Percentiles rank a stretch among this genome's conserved stretches.
These are phyloP conservation scores for Sextonia rubra DNA, from an alignment of 164 flowering plant genomes.

Conservation along the genomic window DNA sequence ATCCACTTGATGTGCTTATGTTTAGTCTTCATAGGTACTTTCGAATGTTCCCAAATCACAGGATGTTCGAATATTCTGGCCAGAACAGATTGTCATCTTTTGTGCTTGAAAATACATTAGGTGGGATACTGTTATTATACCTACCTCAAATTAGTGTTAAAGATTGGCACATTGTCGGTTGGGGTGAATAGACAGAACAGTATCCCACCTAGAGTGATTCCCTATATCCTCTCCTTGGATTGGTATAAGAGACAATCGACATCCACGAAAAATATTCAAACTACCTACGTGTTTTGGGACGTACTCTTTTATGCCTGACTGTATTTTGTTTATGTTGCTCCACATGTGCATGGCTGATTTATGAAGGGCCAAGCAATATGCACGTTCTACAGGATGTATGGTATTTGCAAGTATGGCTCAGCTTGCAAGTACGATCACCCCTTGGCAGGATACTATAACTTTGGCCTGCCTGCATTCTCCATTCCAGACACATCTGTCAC, in stretches of 20 bases:
- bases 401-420: constrained; percentile 60
- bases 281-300: too few relatives aligned
- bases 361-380: constrained; percentile 25
- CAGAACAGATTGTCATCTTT: too few relatives aligned
- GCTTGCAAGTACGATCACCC: constrained; percentile 79
- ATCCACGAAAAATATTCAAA: background rate
- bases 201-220: background rate
- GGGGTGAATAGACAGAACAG: background rate
- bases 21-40: background rate
- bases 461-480: constrained; percentile 31
- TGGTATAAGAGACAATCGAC: background rate
- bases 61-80: too few relatives aligned
- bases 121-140: background rate
- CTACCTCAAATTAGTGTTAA: background rate
- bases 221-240: background rate
- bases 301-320: background rate
- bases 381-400: constrained; percentile 28
- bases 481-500: constrained; percentile 26
- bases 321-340: background rate
- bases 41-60: too few relatives aligned
- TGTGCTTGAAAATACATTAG: background rate
- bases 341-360: constrained; percentile 3
- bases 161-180: background rate
- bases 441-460: constrained; percentile 32
- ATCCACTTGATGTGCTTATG: background rate